Evolutionary conservation across 2,329 filamentous ascomycete genomes (phyloP).

Genomic region (Venturia effusa): DNA sequence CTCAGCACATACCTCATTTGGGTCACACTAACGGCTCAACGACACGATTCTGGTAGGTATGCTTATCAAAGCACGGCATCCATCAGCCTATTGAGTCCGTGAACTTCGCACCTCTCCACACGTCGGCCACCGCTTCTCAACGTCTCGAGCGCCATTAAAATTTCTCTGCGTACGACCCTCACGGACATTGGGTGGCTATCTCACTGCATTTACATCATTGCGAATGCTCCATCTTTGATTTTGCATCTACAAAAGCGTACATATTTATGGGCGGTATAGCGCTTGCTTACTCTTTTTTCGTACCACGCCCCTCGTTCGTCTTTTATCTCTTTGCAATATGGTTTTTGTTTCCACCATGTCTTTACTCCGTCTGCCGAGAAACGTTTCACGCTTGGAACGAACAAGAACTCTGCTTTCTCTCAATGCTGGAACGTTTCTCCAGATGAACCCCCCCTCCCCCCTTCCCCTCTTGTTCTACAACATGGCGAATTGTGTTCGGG

Average conservation of each 20-base stretch:
- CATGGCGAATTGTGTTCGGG: neutral
- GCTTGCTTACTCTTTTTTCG: neutral
- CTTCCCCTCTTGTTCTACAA: neutral
- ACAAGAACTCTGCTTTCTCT: neutral
- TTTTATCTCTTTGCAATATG: neutral
- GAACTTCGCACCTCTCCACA: neutral
- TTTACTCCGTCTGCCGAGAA: neutral
- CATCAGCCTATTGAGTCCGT: no score
- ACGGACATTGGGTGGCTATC: neutral
- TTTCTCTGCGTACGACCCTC: neutral
- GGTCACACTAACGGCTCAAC: neutral
- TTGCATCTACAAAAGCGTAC: neutral
- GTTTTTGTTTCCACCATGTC: neutral
- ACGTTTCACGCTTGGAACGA: neutral
- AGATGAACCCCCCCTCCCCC: neutral
- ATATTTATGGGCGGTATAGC: neutral
- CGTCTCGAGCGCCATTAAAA: neutral
- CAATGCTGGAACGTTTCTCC: neutral
- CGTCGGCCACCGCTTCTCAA: neutral
- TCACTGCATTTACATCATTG: neutral
- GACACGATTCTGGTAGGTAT: neutral
- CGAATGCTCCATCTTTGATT: neutral
- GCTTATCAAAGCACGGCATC: neutral
- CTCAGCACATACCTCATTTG: constrained; percentile 7
- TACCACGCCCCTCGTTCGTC: neutral